phyloP scores from a whole-genome alignment of 306 rosid genomes.

The Nissolia schottii region DNA sequence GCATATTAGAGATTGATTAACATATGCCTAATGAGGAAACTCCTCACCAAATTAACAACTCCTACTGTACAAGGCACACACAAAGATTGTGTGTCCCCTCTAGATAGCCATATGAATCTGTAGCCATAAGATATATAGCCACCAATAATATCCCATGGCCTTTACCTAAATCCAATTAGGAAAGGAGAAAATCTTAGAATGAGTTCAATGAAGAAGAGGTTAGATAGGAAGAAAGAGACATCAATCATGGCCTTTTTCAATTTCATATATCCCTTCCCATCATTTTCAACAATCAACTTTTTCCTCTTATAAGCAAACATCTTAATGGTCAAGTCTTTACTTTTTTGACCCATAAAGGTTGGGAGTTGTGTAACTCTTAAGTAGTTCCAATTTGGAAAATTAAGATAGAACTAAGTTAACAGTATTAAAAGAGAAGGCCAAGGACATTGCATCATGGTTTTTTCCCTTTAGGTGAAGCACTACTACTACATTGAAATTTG shows the following conservation, averaged over 20 bases:
- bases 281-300: slow-evolving; percentile 17
- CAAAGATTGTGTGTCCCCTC: slow-evolving; percentile 14
- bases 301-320: slow-evolving; percentile 31
- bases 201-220: slow-evolving; percentile 12
- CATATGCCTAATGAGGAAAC: background rate
- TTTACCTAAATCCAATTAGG: slow-evolving; percentile 30
- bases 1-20: background rate
- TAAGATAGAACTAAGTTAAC: background rate
- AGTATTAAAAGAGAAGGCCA: background rate
- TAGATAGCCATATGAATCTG: background rate
- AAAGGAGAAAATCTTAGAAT: slow-evolving; percentile 23
- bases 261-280: slow-evolving; percentile 18
- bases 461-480: background rate
- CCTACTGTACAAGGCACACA: background rate
- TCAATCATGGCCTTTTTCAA: slow-evolving; percentile 10
- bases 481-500: background rate
- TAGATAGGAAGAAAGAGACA: slow-evolving; percentile 21
- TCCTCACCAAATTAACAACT: background rate
- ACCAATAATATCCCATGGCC: slow-evolving; percentile 5
- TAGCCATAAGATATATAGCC: slow-evolving; percentile 7
- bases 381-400: background rate
- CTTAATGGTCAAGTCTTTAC: slow-evolving; percentile 21
- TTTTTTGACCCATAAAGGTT: slow-evolving; percentile 24
- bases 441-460: background rate
- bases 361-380: background rate